Conservation (phyloP, 73 alveolate genomes). For the Blepharisma japonicum region DNA sequence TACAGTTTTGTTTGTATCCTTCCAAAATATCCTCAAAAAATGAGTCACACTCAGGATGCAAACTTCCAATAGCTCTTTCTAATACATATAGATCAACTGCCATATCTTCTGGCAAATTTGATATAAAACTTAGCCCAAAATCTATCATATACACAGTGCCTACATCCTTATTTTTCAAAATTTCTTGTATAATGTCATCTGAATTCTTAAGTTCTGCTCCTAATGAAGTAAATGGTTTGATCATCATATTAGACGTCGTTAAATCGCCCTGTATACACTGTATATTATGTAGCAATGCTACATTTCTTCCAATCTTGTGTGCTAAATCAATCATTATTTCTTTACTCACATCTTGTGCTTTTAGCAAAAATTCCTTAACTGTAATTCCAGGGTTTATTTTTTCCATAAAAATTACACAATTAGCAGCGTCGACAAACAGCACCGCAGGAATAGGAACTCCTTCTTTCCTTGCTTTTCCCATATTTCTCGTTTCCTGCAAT, state of each 20-base stretch:
- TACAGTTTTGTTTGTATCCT: constrained; percentile 37
- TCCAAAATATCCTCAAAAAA: constrained; percentile 59
- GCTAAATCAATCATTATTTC: constrained; percentile 51
- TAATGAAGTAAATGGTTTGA: constrained; percentile 32
- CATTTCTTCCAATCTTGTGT: constrained; percentile 61
- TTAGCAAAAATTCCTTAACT: constrained; percentile 60
- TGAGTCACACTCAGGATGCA: constrained; percentile 84
- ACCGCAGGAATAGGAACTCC: constrained; percentile 88
- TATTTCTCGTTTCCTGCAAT: constrained; percentile 67
- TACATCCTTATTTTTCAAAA: constrained; percentile 36
- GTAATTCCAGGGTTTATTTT: constrained; percentile 57
- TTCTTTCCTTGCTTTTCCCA: constrained; percentile 66
- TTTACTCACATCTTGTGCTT: constrained; percentile 37
- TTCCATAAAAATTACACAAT: constrained; percentile 81
- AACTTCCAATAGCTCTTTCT: constrained; percentile 82
- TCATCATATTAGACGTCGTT: constrained; percentile 89
- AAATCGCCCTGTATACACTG: constrained; percentile 90
- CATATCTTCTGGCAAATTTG: constrained; percentile 78
- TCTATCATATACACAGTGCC: constrained; percentile 81
- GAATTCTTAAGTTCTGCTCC: not conserved
- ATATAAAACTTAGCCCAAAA: constrained; percentile 79
- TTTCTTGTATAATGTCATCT: constrained; percentile 22
- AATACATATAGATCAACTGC: constrained; percentile 95
- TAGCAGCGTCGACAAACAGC: constrained; percentile 64
- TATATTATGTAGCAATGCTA: constrained; percentile 76